phyloP scores from a whole-genome alignment of 495 filamentous ascomycete species.

The Neurospora sp. region DNA sequence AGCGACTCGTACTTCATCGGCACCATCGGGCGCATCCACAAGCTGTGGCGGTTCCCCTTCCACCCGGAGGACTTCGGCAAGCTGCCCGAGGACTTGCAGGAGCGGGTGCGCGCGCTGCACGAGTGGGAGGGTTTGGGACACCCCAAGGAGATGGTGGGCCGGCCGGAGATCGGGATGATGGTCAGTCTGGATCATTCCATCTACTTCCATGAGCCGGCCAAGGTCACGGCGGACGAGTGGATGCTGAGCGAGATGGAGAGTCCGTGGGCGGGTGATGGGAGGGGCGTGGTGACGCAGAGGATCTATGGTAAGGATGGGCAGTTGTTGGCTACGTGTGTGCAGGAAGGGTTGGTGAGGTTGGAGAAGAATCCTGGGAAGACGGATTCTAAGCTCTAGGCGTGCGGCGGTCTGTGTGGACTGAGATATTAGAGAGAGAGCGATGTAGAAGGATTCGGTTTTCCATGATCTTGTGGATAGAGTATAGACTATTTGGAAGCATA shows the following conservation, averaged over 20 bases:
- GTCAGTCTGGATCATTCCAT: constrained; percentile 89
- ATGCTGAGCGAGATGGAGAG: constrained; percentile 85
- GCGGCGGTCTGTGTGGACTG: not conserved
- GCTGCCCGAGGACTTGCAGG: constrained; percentile 20
- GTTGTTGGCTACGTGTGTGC: constrained; percentile 76
- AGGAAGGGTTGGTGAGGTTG: constrained; percentile 43
- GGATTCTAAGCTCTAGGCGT: not conserved
- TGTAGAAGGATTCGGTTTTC: not conserved
- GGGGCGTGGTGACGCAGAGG: constrained; percentile 77
- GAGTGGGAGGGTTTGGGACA: constrained; percentile 33
- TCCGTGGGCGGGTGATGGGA: constrained; percentile 87
- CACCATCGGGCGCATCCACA: constrained; percentile 69
- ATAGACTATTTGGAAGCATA: not conserved
- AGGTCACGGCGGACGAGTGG: constrained; percentile 86
- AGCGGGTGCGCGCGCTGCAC: constrained; percentile 24
- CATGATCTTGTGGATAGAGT: not conserved
- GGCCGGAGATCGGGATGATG: constrained; percentile 78
- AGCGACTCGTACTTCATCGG: constrained; percentile 88
- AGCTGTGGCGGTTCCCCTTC: constrained; percentile 52
- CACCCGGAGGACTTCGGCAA: constrained; percentile 21
- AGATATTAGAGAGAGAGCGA: not conserved
- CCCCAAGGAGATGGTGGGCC: constrained; percentile 26
- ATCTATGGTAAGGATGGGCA: constrained; percentile 76
- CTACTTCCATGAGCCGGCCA: constrained; percentile 80
- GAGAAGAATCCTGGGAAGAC: not conserved